Percentiles rank a stretch among this genome's conserved stretches.
phyloP scores from a whole-genome alignment of 2,329 filamentous ascomycete species.

The Monosporascus sp. region DNA sequence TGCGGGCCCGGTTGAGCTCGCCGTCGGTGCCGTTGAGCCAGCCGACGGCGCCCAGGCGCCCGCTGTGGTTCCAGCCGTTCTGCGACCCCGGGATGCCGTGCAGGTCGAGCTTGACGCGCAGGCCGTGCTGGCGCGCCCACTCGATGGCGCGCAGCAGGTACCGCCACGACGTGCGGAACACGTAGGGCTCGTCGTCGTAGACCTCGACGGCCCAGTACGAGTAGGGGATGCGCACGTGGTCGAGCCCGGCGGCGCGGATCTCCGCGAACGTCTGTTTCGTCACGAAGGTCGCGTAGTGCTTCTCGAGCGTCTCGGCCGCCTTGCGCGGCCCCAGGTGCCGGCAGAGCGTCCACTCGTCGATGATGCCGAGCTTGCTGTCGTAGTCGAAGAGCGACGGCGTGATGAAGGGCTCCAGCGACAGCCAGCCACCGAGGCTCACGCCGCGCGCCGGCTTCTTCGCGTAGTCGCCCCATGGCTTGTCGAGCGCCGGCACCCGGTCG shows the following conservation, averaged over 20 bases:
- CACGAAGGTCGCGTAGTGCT: constrained; percentile 87
- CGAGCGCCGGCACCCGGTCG: constrained; percentile 70
- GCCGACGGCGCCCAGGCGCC: constrained; percentile 70
- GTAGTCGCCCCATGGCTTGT: constrained; percentile 73
- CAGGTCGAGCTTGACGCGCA: constrained; percentile 88
- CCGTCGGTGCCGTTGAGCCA: constrained; percentile 94
- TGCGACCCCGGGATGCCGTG: constrained; percentile 91
- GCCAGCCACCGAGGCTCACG: constrained; percentile 91
- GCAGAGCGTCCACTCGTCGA: constrained; percentile 85
- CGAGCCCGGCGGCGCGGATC: constrained; percentile 81
- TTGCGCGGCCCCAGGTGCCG: constrained; percentile 62
- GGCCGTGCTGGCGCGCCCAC: constrained; percentile 85
- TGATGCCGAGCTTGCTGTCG: constrained; percentile 58
- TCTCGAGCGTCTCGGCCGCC: constrained; percentile 66
- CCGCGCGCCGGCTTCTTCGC: constrained; percentile 75
- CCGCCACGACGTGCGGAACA: constrained; percentile 82
- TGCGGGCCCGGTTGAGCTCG: constrained; percentile 69
- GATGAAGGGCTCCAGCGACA: constrained; percentile 91
- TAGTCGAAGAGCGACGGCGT: constrained; percentile 82
- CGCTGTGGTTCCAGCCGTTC: constrained; percentile 97
- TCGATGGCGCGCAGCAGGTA: constrained; percentile 92
- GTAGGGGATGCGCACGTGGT: constrained; percentile 94
- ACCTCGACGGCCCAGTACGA: constrained; percentile 91
- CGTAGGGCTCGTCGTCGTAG: constrained; percentile 82
- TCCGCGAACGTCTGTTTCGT: constrained; percentile 78